Evolutionary conservation across 495 filamentous ascomycete species (phyloP).

Genomic region (Podospora didyma): DNA sequence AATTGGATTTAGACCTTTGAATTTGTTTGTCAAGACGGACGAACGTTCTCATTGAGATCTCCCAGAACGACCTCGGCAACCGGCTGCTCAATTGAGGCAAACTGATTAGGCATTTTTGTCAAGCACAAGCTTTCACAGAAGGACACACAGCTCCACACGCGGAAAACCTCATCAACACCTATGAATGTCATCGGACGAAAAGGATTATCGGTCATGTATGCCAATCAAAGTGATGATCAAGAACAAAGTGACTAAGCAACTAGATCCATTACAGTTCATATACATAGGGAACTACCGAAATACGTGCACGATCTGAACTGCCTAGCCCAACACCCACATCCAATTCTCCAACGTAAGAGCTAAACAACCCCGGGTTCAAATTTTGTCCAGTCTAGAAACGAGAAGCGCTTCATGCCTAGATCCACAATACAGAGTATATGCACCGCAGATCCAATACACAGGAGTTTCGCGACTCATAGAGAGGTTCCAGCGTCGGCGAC

Average conservation of each 20-base stretch:
- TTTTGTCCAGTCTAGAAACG: constrained; percentile 26
- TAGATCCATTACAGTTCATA: constrained; percentile 37
- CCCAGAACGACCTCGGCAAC: no score
- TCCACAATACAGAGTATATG: constrained; percentile 14
- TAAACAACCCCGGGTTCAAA: constrained; percentile 9
- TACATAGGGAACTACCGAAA: constrained; percentile 25
- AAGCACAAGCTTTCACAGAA: no score
- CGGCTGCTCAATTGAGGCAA: no score
- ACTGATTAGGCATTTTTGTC: no score
- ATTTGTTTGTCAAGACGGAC: no score
- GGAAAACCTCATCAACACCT: no score
- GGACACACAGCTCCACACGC: no score
- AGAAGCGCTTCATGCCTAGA: constrained; percentile 20
- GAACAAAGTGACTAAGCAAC: constrained; percentile 5
- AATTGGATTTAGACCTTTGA: no score
- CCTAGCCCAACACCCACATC: constrained; percentile 8
- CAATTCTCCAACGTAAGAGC: constrained; percentile 7
- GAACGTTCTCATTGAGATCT: no score
- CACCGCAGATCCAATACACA: constrained; percentile 8
- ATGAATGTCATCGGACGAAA: no score
- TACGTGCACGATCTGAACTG: constrained; percentile 12
- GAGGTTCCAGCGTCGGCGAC: background rate
- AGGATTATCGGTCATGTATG: no score
- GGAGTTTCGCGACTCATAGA: constrained; percentile 8
- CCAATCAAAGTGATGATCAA: background rate